Evolutionary conservation across 2,329 filamentous ascomycete species (phyloP).

Genomic region (Alternaria angustiovoidea): DNA sequence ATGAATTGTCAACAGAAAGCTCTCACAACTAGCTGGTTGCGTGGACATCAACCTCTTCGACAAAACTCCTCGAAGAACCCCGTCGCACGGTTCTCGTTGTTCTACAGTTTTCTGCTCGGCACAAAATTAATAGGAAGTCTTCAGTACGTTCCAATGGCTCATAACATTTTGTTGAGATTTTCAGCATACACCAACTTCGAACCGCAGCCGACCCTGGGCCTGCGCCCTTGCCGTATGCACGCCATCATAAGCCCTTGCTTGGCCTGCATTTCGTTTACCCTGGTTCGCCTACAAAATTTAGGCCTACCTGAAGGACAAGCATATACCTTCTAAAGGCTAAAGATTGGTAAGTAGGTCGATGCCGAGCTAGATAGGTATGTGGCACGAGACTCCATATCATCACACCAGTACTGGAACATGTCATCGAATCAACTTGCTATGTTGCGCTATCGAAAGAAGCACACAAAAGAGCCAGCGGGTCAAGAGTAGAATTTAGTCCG

Average conservation of each 20-base stretch:
- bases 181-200: background rate
- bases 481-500: slow-evolving; percentile 3
- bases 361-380: slow-evolving; percentile 1
- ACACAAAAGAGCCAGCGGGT: background rate
- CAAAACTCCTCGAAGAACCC: background rate
- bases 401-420: background rate
- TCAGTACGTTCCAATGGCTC: background rate
- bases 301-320: background rate
- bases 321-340: background rate
- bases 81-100: background rate
- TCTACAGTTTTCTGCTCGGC: background rate
- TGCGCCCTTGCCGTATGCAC: slow-evolving; percentile 5
- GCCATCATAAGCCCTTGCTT: slow-evolving; percentile 3
- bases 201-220: background rate
- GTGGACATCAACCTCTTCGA: background rate
- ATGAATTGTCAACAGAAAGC: background rate
- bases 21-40: background rate
- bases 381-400: slow-evolving; percentile 6
- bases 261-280: slow-evolving; percentile 4
- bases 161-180: background rate
- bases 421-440: slow-evolving; percentile 11
- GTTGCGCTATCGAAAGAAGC: slow-evolving; percentile 3
- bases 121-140: background rate
- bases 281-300: background rate
- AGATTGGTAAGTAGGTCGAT: background rate